These are phyloP conservation scores for Hygrophila difformis DNA, from an alignment of 257 asterid genomes.

Conservation along the genomic window DNA sequence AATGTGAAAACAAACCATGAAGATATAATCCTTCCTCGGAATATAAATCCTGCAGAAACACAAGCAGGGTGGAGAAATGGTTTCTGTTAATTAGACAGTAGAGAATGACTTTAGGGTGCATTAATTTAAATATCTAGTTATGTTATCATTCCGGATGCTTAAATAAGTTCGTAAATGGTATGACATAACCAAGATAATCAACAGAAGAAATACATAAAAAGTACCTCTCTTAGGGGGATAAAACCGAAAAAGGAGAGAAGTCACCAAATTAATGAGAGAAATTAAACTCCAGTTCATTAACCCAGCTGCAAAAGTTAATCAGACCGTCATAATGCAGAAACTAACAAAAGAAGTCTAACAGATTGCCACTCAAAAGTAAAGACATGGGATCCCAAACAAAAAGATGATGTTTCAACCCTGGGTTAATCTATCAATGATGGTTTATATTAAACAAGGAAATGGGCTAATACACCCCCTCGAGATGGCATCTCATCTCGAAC, in stretches of 20 bases:
- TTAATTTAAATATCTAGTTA: no score
- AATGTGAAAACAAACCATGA: slow-evolving; percentile 59
- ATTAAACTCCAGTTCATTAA: slow-evolving; percentile 86
- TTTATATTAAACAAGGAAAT: no score
- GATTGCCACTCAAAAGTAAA: background rate
- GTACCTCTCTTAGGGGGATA: slow-evolving; percentile 62
- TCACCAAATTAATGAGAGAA: slow-evolving; percentile 60
- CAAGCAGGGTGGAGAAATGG: slow-evolving; percentile 8
- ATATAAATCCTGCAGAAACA: slow-evolving; percentile 49
- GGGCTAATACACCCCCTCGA: no score
- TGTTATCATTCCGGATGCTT: no score
- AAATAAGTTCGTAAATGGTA: slow-evolving; percentile 5
- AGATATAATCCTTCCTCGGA: slow-evolving; percentile 44
- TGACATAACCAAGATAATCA: no score
- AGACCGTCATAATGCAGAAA: slow-evolving; percentile 8
- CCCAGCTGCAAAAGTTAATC: slow-evolving; percentile 49
- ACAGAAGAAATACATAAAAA: slow-evolving; percentile 10
- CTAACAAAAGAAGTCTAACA: background rate
- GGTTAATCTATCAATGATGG: no score
- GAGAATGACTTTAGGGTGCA: background rate
- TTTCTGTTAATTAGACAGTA: slow-evolving; percentile 8
- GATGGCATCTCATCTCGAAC: no score
- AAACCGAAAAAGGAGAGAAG: slow-evolving; percentile 57
- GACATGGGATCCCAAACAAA: background rate
- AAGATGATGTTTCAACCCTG: background rate